Conservation (phyloP, 441 rosid genomes). For the Codiaeum variegatum region DNA sequence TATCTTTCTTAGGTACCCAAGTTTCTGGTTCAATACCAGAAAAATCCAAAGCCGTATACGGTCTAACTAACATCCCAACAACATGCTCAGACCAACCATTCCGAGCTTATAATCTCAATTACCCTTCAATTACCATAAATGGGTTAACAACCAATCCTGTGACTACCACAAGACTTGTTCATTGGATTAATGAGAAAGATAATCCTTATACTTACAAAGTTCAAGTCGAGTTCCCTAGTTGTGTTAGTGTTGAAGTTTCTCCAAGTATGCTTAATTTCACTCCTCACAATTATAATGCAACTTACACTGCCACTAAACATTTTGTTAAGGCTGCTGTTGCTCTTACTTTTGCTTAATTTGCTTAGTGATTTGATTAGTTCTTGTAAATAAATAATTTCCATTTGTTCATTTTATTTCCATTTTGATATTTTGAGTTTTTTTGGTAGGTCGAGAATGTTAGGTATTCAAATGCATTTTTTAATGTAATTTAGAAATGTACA, state of each 20-base stretch:
- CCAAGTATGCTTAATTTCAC: not conserved
- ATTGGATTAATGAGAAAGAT: not conserved
- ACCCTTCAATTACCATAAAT: slow-evolving; percentile 1
- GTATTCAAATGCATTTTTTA: too few relatives aligned
- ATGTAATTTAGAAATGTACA: too few relatives aligned
- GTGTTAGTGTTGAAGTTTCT: not conserved
- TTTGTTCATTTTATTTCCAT: too few relatives aligned
- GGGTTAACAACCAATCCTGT: not conserved
- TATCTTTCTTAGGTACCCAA: not conserved
- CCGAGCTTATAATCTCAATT: not conserved
- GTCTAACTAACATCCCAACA: too few relatives aligned
- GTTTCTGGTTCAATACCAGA: too few relatives aligned
- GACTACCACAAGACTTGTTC: not conserved
- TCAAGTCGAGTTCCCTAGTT: not conserved
- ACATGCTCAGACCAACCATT: not conserved
- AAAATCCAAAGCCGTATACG: too few relatives aligned
- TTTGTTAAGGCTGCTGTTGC: slow-evolving; percentile 1
- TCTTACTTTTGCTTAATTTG: not conserved
- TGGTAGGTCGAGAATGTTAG: too few relatives aligned
- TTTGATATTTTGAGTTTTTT: too few relatives aligned
- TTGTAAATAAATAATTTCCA: not conserved
- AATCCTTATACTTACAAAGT: not conserved
- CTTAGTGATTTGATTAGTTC: not conserved
- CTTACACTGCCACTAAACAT: not conserved
- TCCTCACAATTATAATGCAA: not conserved